A percentile compares a stretch with the other conserved stretches of the same genome.
phyloP scores from a whole-genome alignment of 495 filamentous ascomycete species.

The Penicillium maclennaniae region DNA sequence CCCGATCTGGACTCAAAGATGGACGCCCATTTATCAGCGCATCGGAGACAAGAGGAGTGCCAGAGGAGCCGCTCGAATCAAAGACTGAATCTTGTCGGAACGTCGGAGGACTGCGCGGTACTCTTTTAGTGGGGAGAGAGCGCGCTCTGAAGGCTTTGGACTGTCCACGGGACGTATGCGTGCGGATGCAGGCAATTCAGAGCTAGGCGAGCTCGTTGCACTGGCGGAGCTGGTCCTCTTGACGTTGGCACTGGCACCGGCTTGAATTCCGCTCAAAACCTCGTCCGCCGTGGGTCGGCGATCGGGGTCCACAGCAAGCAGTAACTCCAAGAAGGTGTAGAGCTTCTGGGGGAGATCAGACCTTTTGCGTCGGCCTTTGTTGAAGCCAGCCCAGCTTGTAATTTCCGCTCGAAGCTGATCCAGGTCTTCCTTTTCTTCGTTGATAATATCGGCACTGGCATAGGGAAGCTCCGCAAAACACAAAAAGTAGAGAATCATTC shows the following conservation, averaged over 20 bases:
- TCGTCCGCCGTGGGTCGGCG: conserved; percentile 82
- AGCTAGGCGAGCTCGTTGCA: conserved; percentile 22
- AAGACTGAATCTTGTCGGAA: conserved; percentile 33
- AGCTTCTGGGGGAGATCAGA: conserved; percentile 83
- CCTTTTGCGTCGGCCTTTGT: conserved; percentile 65
- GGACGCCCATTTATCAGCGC: conserved; percentile 16
- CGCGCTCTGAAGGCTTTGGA: conserved; percentile 23
- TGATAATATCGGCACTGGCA: conserved; percentile 69
- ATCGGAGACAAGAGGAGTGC: conserved; percentile 17
- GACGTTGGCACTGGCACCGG: conserved; percentile 56
- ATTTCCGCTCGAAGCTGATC: conserved; percentile 86
- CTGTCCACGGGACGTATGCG: conserved; percentile 58
- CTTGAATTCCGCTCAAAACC: conserved; percentile 76
- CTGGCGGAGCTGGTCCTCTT: conserved; percentile 39
- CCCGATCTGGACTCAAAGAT: conserved; percentile 30
- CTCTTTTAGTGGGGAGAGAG: conserved; percentile 31
- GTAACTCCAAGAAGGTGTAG: conserved; percentile 74
- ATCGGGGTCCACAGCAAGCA: conserved; percentile 73
- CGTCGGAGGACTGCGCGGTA: conserved; percentile 20
- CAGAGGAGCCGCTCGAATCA: conserved; percentile 23
- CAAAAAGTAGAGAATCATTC: conserved; percentile 97
- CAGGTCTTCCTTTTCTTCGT: conserved; percentile 90
- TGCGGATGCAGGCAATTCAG: conserved; percentile 53
- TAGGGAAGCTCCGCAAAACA: conserved; percentile 93
- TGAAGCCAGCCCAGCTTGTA: conserved; percentile 78